Evolutionary conservation across 129 eudicot species (phyloP).

Genomic region (Helichrysum umbraculigerum): DNA sequence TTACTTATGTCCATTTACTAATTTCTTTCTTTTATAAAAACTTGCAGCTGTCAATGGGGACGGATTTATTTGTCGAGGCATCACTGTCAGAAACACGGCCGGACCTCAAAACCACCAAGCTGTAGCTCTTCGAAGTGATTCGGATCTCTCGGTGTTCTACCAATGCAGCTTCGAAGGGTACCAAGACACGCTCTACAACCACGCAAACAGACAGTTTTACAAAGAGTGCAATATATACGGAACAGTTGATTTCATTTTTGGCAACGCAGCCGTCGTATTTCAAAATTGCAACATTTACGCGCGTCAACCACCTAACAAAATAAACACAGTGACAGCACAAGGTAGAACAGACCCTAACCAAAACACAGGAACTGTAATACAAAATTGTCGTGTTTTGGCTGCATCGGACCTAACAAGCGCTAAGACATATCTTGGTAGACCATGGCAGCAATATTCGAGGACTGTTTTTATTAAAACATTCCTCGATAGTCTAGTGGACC

Average conservation of each 20-base stretch:
- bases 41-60: conserved; percentile 47
- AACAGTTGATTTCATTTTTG: conserved; percentile 58
- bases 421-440: conserved; percentile 51
- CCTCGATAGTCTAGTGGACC: conserved; percentile 41
- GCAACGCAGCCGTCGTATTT: conserved; percentile 48
- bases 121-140: conserved; percentile 50
- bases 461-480: conserved; percentile 44
- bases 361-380: conserved; percentile 56
- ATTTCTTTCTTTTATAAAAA: not conserved
- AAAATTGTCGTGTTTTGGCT: conserved; percentile 45
- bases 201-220: conserved; percentile 43
- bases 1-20: too few relatives aligned
- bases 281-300: conserved; percentile 63
- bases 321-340: conserved; percentile 56
- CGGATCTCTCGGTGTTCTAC: conserved; percentile 64
- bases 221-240: conserved; percentile 56
- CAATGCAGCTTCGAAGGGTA: conserved; percentile 62
- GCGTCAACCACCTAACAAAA: conserved; percentile 46
- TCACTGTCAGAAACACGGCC: conserved; percentile 51
- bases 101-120: conserved; percentile 60
- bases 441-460: conserved; percentile 53
- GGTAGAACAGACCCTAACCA: conserved; percentile 60
- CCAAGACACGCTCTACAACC: conserved; percentile 60
- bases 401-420: conserved; percentile 38
- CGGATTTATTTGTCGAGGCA: conserved; percentile 50